A percentile compares a stretch with the other conserved stretches of the same genome.
Evolutionary conservation across 805 yeast genomes (phyloP).

Genomic region (Wickerhamomyces kurtzmanii): DNA sequence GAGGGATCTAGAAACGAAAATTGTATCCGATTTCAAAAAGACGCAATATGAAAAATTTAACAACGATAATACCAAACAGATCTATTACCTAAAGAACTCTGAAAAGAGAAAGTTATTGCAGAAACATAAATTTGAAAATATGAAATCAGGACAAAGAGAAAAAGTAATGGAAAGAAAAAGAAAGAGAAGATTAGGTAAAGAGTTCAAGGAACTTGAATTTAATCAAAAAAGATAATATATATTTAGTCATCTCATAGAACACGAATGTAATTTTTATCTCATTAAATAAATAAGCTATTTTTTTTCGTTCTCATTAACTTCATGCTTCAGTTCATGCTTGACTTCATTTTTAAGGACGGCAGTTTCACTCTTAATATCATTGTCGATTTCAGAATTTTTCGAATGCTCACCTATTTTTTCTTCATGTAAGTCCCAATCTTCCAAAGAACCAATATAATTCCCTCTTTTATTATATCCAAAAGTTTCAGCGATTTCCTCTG

Average conservation of each 20-base stretch:
- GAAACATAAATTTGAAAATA: slow-evolving; percentile 65
- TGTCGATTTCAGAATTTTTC: slow-evolving; percentile 5
- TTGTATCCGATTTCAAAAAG: slow-evolving; percentile 49
- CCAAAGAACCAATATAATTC: slow-evolving; percentile 79
- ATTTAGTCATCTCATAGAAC: background rate
- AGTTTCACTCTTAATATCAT: too few species aligned
- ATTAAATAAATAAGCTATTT: too few species aligned
- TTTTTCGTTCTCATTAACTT: too few species aligned
- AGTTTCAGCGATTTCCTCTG: slow-evolving; percentile 85
- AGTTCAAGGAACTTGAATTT: slow-evolving; percentile 46
- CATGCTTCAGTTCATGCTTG: too few species aligned
- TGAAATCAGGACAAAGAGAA: slow-evolving; percentile 65
- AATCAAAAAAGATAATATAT: slow-evolving; percentile 14
- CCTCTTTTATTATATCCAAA: slow-evolving; percentile 82
- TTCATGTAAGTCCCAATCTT: slow-evolving; percentile 63
- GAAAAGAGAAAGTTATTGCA: slow-evolving; percentile 69
- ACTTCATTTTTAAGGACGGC: too few species aligned
- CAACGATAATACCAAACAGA: slow-evolving; percentile 40
- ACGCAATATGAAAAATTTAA: slow-evolving; percentile 36
- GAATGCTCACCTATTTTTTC: slow-evolving; percentile 17
- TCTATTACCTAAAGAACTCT: slow-evolving; percentile 53
- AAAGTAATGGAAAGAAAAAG: slow-evolving; percentile 83
- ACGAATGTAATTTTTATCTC: background rate
- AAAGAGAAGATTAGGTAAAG: slow-evolving; percentile 76
- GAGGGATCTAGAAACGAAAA: slow-evolving; percentile 64